A percentile compares a stretch with the other conserved stretches of the same genome.
Conservation (phyloP, 1,284 basidiomycete genomes). For the Puccinia coronata region DNA sequence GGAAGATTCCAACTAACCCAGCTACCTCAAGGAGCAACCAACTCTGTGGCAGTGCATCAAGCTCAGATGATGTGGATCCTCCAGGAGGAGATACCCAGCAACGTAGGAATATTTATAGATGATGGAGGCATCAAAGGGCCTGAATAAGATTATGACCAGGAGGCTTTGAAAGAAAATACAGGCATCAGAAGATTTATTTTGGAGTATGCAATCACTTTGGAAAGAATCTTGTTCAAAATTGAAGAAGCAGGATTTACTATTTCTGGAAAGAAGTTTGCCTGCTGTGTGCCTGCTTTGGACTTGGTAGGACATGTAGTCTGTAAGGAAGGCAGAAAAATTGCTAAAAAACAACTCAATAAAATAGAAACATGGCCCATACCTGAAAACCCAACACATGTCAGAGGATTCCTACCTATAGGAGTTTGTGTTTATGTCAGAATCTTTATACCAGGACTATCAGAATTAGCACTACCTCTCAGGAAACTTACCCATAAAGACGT, state of each 20-base stretch:
- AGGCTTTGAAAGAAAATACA: slow-evolving; percentile 16
- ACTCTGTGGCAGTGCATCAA: too few relatives aligned
- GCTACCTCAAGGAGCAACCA: too few relatives aligned
- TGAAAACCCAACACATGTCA: background rate
- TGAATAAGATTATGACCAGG: background rate
- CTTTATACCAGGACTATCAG: slow-evolving; percentile 9
- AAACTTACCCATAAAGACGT: background rate
- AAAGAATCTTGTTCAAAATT: slow-evolving; percentile 25
- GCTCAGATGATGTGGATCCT: too few relatives aligned
- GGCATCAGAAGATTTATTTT: slow-evolving; percentile 27
- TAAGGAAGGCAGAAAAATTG: slow-evolving; percentile 5
- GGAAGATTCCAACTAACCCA: slow-evolving; percentile 25
- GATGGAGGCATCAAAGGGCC: slow-evolving; percentile 43
- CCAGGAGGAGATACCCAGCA: too few relatives aligned
- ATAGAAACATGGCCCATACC: background rate
- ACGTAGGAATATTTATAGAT: slow-evolving; percentile 40
- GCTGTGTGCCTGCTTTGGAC: slow-evolving; percentile 18
- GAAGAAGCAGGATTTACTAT: slow-evolving; percentile 21
- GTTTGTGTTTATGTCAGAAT: slow-evolving; percentile 29
- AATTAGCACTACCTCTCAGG: background rate
- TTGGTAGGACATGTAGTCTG: slow-evolving; percentile 24
- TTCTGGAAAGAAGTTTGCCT: background rate
- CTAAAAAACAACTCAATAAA: slow-evolving; percentile 15
- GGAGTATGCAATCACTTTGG: slow-evolving; percentile 24
- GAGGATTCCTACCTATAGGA: slow-evolving; percentile 19